phyloP scores from a whole-genome alignment of 1,139 yeast species.

The Yamadazyma jaroonii region DNA sequence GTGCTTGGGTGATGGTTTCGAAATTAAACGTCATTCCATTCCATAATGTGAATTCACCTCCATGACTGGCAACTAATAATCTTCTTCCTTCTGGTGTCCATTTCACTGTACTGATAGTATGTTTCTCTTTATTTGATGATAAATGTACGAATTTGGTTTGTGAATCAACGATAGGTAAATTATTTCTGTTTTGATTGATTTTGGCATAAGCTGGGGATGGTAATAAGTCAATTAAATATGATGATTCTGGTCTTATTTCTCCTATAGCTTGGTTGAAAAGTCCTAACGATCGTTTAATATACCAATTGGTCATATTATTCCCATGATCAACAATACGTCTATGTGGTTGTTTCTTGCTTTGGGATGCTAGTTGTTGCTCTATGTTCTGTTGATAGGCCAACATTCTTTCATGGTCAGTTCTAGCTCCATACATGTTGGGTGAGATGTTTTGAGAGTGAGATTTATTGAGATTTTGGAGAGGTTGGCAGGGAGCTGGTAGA shows the following conservation, averaged over 20 bases:
- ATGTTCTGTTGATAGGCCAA: slow-evolving; percentile 32
- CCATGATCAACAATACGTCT: slow-evolving; percentile 90
- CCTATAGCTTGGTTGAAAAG: slow-evolving; percentile 49
- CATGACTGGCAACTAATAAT: slow-evolving; percentile 82
- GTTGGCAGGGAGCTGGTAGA: neutral
- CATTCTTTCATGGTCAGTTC: slow-evolving; percentile 14
- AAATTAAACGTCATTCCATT: slow-evolving; percentile 93
- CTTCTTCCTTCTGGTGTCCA: slow-evolving; percentile 98
- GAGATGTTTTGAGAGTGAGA: neutral
- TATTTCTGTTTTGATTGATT: slow-evolving; percentile 28
- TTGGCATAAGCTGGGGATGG: slow-evolving; percentile 66
- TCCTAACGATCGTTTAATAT: slow-evolving; percentile 58
- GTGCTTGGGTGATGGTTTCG: slow-evolving; percentile 98
- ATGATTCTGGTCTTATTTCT: slow-evolving; percentile 70
- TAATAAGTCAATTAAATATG: slow-evolving; percentile 66
- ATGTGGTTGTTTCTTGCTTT: slow-evolving; percentile 54
- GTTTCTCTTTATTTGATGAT: slow-evolving; percentile 86
- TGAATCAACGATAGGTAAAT: slow-evolving; percentile 53
- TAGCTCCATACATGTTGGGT: slow-evolving; percentile 8
- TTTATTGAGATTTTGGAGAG: neutral
- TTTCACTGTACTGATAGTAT: slow-evolving; percentile 83
- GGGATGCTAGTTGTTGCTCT: slow-evolving; percentile 46
- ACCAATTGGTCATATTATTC: slow-evolving; percentile 74
- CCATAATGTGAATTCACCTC: slow-evolving; percentile 97
- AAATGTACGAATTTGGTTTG: slow-evolving; percentile 87